These are phyloP conservation scores for Petunia hybrid DNA, from an alignment of 305 asterid species.

Conservation along the genomic window DNA sequence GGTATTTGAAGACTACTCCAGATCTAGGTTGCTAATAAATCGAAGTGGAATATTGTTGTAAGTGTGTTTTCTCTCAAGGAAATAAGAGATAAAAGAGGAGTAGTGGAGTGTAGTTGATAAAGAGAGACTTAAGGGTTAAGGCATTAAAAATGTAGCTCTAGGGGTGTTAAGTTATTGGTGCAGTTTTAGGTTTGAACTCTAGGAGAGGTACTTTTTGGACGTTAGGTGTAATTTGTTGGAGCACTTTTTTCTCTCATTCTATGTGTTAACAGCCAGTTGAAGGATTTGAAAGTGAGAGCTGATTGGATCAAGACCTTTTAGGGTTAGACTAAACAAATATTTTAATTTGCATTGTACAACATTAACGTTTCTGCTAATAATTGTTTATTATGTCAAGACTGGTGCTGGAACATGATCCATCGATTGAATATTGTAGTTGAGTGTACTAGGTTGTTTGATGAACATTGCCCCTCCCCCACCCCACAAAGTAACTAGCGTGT, in stretches of 20 bases:
- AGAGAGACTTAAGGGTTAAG: background rate
- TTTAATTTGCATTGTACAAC: background rate
- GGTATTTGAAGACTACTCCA: background rate
- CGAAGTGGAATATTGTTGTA: background rate
- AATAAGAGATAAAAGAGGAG: background rate
- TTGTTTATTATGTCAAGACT: background rate
- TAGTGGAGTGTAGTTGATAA: background rate
- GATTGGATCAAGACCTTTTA: background rate
- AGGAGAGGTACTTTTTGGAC: background rate
- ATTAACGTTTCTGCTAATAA: background rate
- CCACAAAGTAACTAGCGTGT: background rate
- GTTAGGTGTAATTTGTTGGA: background rate
- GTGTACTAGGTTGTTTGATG: background rate
- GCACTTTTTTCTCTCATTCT: background rate
- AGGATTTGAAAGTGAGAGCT: conserved; percentile 15
- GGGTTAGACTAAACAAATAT: background rate
- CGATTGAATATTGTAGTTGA: background rate
- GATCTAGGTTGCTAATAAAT: background rate
- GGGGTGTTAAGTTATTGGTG: background rate
- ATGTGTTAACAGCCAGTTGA: background rate
- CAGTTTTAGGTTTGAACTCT: conserved; percentile 2
- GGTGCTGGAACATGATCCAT: background rate
- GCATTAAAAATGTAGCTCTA: background rate
- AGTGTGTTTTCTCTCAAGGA: background rate
- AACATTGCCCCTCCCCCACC: background rate